These are phyloP conservation scores for Austropuccinia psidii DNA, from an alignment of 1,284 basidiomycete species.

Conservation along the genomic window DNA sequence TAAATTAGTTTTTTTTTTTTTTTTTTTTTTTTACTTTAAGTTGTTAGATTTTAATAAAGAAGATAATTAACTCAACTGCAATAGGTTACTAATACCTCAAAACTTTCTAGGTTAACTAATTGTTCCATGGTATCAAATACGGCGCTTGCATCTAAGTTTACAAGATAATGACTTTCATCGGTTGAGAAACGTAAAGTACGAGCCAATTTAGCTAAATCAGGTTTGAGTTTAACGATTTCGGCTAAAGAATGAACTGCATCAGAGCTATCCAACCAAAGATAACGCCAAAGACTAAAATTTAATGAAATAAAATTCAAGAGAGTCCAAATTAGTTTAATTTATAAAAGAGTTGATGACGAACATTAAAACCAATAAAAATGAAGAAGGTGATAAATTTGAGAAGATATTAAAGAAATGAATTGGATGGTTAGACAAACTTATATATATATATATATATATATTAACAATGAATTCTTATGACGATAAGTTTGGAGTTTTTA, in stretches of 20 bases:
- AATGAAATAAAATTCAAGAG: not conserved
- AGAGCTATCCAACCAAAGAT: conserved; percentile 8
- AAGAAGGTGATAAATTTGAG: too few species aligned
- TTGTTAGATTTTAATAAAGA: not conserved
- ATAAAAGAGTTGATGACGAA: too few species aligned
- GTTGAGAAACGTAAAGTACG: conserved; percentile 16
- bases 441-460: too few species aligned
- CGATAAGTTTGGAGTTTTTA: too few species aligned
- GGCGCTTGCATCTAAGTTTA: conserved; percentile 17
- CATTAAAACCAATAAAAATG: too few species aligned
- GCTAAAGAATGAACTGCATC: conserved; percentile 9
- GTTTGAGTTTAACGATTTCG: conserved; percentile 1
- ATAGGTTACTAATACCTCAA: conserved; percentile 27
- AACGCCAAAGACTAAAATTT: conserved; percentile 19
- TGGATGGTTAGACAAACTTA: too few species aligned
- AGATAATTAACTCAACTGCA: conserved; percentile 8
- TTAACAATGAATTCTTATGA: too few species aligned
- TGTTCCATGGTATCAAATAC: conserved; percentile 23
- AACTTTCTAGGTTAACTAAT: conserved; percentile 16
- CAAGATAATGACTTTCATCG: conserved; percentile 21
- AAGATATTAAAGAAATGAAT: too few species aligned
- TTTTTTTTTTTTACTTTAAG: not conserved
- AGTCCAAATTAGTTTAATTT: too few species aligned
- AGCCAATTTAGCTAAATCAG: conserved; percentile 13
- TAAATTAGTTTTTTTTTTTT: not conserved